Evolutionary conservation across 768 basidiomycete species (phyloP).

Genomic region (Tremella mesenterica): DNA sequence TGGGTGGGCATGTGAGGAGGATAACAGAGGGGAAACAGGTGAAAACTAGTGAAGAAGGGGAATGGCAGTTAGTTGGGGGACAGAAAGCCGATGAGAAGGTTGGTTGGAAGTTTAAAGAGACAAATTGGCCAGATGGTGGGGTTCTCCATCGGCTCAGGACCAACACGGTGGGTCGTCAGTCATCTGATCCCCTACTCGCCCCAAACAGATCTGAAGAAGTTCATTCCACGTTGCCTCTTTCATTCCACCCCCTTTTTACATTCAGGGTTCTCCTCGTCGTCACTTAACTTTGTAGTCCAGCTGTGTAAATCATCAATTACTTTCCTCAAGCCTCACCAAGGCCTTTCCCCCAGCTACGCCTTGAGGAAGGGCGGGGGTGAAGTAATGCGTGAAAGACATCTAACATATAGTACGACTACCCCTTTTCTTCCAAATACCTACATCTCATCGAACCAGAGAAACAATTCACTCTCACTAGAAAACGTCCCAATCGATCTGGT

Average conservation of each 20-base stretch:
- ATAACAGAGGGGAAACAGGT: conserved; percentile 52
- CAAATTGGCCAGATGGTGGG: conserved; percentile 59
- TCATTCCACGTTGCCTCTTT: background rate
- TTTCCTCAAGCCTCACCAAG: too few species aligned
- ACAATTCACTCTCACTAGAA: conserved; percentile 15
- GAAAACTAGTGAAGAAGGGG: conserved; percentile 37
- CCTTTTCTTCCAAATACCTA: conserved; percentile 25
- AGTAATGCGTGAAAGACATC: background rate
- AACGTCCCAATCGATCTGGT: background rate
- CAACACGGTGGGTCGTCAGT: conserved; percentile 58
- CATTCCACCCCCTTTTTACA: too few species aligned
- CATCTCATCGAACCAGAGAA: conserved; percentile 29
- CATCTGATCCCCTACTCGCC: too few species aligned
- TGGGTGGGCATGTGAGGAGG: conserved; percentile 62
- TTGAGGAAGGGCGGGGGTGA: too few species aligned
- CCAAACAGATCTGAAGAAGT: too few species aligned
- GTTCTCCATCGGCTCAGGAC: conserved; percentile 57
- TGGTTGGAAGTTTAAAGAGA: conserved; percentile 50
- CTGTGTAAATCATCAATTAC: too few species aligned
- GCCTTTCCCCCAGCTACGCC: too few species aligned
- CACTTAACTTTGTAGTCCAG: too few species aligned
- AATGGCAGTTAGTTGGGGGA: conserved; percentile 22
- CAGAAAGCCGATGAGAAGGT: conserved; percentile 50
- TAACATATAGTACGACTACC: conserved; percentile 24
- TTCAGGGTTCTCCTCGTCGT: too few species aligned